Percentiles rank a stretch among this genome's conserved stretches.
These are phyloP conservation scores for Trichosporon ovoides DNA, from an alignment of 1,284 basidiomycete species.

Conservation along the genomic window DNA sequence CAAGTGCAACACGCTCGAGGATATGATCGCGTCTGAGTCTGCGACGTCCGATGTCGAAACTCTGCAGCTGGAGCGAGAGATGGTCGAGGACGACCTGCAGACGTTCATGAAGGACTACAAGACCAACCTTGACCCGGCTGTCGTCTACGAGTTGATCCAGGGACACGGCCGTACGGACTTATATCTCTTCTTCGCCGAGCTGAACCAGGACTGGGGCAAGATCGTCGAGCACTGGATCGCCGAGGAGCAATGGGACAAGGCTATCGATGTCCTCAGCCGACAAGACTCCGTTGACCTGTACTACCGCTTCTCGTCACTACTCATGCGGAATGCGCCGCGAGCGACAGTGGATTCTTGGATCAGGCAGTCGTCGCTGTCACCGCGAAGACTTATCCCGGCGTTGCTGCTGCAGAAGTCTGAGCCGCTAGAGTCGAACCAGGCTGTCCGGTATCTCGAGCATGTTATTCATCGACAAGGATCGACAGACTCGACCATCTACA, in stretches of 20 bases:
- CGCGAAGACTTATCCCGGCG: constrained; percentile 81
- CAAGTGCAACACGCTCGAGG: constrained; percentile 94
- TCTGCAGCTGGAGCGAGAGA: constrained; percentile 68
- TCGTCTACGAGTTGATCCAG: constrained; percentile 86
- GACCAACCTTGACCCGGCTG: constrained; percentile 74
- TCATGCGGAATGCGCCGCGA: constrained; percentile 79
- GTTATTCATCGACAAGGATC: constrained; percentile 66
- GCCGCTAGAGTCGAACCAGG: constrained; percentile 60
- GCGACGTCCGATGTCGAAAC: constrained; percentile 82
- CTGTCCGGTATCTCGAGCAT: constrained; percentile 79
- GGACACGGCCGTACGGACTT: constrained; percentile 89
- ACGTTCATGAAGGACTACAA: constrained; percentile 91
- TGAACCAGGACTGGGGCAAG: constrained; percentile 73
- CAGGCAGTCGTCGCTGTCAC: constrained; percentile 70
- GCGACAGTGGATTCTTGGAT: constrained; percentile 90
- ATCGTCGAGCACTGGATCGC: constrained; percentile 91
- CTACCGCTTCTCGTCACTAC: constrained; percentile 82
- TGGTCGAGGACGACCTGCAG: constrained; percentile 86
- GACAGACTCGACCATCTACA: constrained; percentile 83
- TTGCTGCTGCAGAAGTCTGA: constrained; percentile 66
- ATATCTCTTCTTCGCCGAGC: constrained; percentile 81
- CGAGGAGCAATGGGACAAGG: constrained; percentile 86
- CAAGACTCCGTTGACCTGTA: constrained; percentile 86
- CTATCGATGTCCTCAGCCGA: constrained; percentile 77
- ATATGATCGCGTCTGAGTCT: constrained; percentile 63